Evolutionary conservation across 805 yeast species (phyloP).

Genomic region (Candida namnaoensis): DNA sequence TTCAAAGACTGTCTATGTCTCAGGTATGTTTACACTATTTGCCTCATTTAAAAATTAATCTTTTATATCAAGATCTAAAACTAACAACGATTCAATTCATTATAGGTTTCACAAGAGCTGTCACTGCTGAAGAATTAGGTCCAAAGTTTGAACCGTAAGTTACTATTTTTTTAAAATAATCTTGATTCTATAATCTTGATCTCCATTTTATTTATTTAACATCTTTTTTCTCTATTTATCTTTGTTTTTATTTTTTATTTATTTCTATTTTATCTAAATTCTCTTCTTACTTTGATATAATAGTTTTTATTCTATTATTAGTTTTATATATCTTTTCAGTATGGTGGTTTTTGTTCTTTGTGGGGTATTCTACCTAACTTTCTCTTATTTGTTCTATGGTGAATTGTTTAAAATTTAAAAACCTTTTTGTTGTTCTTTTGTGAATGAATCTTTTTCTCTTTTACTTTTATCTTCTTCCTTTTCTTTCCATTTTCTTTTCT

Average conservation of each 20-base stretch:
- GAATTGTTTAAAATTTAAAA: too few relatives aligned
- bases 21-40: conserved; percentile 23
- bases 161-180: conserved; percentile 1
- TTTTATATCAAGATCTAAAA: too few relatives aligned
- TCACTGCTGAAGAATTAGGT: conserved; percentile 50
- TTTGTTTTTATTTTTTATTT: background rate
- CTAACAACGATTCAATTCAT: background rate
- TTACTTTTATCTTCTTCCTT: too few relatives aligned
- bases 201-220: background rate
- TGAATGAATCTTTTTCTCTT: too few relatives aligned
- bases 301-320: too few relatives aligned
- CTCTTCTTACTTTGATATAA: conserved; percentile 1
- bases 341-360: too few relatives aligned
- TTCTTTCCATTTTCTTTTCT: too few relatives aligned
- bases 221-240: background rate
- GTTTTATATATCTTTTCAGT: too few relatives aligned
- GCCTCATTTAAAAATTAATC: too few relatives aligned
- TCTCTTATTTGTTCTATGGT: too few relatives aligned
- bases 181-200: background rate
- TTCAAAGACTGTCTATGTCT: conserved; percentile 38
- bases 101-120: conserved; percentile 38
- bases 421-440: too few relatives aligned
- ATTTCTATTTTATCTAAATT: background rate
- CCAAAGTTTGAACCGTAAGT: conserved; percentile 55
- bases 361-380: too few relatives aligned